These are phyloP conservation scores for Fraxinus ornus DNA, from an alignment of 305 asterid genomes.

Conservation along the genomic window DNA sequence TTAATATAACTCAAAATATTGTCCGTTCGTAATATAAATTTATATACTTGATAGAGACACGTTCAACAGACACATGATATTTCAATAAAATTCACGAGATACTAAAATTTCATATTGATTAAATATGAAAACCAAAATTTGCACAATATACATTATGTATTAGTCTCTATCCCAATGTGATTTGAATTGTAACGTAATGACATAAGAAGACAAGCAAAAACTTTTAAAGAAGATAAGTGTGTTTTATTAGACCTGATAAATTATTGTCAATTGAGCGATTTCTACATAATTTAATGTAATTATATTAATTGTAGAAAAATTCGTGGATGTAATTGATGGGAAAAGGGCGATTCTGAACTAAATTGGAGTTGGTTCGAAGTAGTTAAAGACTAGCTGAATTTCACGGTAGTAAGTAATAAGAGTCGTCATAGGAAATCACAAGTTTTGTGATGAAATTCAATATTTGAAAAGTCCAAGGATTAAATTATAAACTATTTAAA, in stretches of 20 bases:
- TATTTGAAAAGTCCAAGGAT: neutral
- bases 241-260: too few species aligned
- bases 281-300: neutral
- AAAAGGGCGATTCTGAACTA: neutral
- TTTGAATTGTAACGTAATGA: neutral
- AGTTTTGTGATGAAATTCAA: neutral
- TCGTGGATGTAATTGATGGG: neutral
- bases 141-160: too few species aligned
- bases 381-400: neutral
- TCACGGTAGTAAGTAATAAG: neutral
- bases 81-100: neutral
- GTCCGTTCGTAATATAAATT: neutral
- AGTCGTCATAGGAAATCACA: neutral
- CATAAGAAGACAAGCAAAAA: neutral
- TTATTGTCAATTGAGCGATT: neutral
- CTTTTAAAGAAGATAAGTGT: neutral
- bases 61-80: neutral
- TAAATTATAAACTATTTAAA: neutral
- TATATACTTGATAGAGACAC: neutral
- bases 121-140: too few species aligned
- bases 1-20: neutral
- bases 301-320: too few species aligned
- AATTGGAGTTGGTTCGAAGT: neutral
- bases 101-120: too few species aligned
- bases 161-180: neutral